Base-by-base conservation (phyloP, 2,329 filamentous ascomycete genomes). In the Penicillium capsulatum region DNA sequence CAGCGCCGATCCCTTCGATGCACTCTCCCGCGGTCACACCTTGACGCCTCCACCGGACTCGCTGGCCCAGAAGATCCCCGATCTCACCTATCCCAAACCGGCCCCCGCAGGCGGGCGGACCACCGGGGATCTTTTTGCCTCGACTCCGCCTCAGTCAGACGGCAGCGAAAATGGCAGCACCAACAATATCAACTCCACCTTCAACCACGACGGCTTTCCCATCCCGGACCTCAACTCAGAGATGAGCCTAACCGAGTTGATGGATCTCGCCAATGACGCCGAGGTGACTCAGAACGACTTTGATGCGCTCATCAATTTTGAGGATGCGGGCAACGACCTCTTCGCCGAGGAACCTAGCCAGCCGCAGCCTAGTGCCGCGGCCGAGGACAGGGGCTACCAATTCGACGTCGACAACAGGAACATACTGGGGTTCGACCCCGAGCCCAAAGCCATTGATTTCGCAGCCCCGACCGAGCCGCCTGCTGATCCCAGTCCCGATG, bases 211-310 rank as follows among this genome's bases (percentile, higher is more conserved):
- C 31, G 50, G 53, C 3, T 58, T 63, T 19, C 47, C 41, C n/a
- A 59, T 60, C 28, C 59, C 55, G n/a, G 53, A 53, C 16, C 31
- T 59, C 8, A 48, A 59, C 30, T 43, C 58, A 3, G 62, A 68
- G 20, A 42, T 67, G 41, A 67, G 60, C 34, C 51, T 70, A 3
- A 64, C 59, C 28, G 59, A 68, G 34, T 54, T 69, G 20, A 69
- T 68, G 59, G 65, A 67, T 42, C 47, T 70, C 17, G 67, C 67
- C 17, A 68, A 69, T 34, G 66, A 68, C 33, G 66, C 63, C 4
- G 66, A 70, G 40, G 66, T 68, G 15, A 69, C 62, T 2, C 64
- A 69, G 38, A 67, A 69, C 35, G 68, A 71, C 38, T 67, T 72
- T 17, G 69, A 72, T 38, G 65, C 67, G 0, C 45, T 71, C 38